Conservation (phyloP, 441 rosid species). For the Cnidoscolus chayamansa region DNA sequence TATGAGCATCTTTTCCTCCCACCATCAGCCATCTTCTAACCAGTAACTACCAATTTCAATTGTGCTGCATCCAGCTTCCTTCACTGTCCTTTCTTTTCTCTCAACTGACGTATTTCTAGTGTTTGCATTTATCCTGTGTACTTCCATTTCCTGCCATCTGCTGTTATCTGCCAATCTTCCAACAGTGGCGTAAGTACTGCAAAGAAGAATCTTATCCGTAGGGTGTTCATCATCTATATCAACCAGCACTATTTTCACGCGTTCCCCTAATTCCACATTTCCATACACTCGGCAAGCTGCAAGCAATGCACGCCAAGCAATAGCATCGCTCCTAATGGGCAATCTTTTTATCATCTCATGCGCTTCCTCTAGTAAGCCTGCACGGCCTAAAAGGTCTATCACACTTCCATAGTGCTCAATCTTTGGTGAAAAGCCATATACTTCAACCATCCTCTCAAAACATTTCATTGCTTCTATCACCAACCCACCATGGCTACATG, state of each 20-base stretch:
- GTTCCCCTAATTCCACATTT: conserved; percentile 39
- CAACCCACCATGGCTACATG: conserved; percentile 60
- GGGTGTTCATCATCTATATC: conserved; percentile 46
- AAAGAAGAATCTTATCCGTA: conserved; percentile 51
- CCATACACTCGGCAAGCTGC: conserved; percentile 61
- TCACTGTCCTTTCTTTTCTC: conserved; percentile 20
- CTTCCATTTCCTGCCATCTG: conserved; percentile 21
- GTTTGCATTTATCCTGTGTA: background rate
- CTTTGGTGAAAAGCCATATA: conserved; percentile 38
- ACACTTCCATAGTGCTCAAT: conserved; percentile 66
- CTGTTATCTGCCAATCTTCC: conserved; percentile 39
- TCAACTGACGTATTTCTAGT: background rate
- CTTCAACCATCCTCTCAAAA: conserved; percentile 53
- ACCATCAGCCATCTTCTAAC: too few relatives aligned
- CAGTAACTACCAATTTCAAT: conserved; percentile 35
- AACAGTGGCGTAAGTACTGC: conserved; percentile 44
- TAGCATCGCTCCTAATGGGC: conserved; percentile 46
- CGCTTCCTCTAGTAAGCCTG: conserved; percentile 59
- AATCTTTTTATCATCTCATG: conserved; percentile 40
- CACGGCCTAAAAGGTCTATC: conserved; percentile 61
- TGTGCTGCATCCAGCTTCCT: conserved; percentile 53
- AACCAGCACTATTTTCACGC: conserved; percentile 33
- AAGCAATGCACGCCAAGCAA: conserved; percentile 62
- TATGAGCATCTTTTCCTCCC: too few relatives aligned
- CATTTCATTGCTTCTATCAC: conserved; percentile 44